phyloP scores from a whole-genome alignment of 2,329 filamentous ascomycete species.

The Chaetomium sp. region DNA sequence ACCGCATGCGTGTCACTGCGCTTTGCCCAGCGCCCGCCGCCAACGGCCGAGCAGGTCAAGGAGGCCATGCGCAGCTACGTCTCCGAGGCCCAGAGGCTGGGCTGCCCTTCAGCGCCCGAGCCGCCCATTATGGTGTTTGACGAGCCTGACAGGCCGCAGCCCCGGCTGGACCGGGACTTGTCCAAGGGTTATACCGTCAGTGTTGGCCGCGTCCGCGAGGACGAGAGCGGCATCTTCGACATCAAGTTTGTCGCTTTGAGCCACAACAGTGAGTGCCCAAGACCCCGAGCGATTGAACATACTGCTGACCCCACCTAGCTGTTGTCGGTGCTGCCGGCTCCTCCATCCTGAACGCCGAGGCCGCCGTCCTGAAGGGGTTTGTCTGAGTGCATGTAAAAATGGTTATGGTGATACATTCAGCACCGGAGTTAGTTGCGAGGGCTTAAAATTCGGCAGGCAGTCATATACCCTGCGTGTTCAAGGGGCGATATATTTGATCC shows the following conservation, averaged over 20 bases:
- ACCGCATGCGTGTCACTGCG: slow-evolving; percentile 88
- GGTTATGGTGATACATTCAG: slow-evolving; percentile 9
- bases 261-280: slow-evolving; percentile 64
- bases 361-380: slow-evolving; percentile 85
- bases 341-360: slow-evolving; percentile 92
- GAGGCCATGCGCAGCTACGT: slow-evolving; percentile 78
- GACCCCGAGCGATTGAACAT: slow-evolving; percentile 3
- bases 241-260: slow-evolving; percentile 93
- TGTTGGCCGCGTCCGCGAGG: slow-evolving; percentile 83
- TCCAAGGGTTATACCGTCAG: slow-evolving; percentile 87
- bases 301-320: slow-evolving; percentile 49
- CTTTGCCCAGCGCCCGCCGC: slow-evolving; percentile 75
- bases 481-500: slow-evolving; percentile 14
- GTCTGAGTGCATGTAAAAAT: slow-evolving; percentile 50
- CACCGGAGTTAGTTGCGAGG: slow-evolving; percentile 23
- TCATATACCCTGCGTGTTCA: slow-evolving; percentile 12
- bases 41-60: slow-evolving; percentile 74
- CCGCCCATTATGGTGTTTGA: slow-evolving; percentile 87
- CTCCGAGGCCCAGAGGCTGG: slow-evolving; percentile 78
- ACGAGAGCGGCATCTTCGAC: slow-evolving; percentile 87
- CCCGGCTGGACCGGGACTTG: slow-evolving; percentile 83
- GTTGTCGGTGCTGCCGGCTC: slow-evolving; percentile 96
- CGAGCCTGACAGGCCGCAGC: slow-evolving; percentile 87
- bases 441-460: slow-evolving; percentile 15
- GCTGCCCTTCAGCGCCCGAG: slow-evolving; percentile 82